Evolutionary conservation across 1,284 basidiomycete genomes (phyloP).

Genomic region (Ustilago loliicola): DNA sequence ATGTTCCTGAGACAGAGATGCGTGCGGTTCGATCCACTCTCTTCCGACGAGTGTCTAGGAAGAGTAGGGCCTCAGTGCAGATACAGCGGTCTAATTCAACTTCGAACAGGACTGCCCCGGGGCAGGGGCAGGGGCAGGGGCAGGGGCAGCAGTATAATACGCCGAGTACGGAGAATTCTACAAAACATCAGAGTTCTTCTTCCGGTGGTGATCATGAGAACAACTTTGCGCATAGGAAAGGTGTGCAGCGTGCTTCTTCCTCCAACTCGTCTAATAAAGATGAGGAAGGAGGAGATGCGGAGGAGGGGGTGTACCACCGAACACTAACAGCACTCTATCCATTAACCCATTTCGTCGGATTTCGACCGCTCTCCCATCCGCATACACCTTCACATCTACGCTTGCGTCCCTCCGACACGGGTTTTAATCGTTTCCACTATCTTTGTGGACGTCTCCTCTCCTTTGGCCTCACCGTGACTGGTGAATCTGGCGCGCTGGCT

Average conservation of each 20-base stretch:
- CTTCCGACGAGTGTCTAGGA: slow-evolving; percentile 22
- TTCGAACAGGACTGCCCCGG: not conserved
- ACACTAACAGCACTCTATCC: slow-evolving; percentile 36
- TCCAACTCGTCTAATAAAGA: not conserved
- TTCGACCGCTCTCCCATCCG: slow-evolving; percentile 42
- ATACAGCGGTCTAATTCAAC: not conserved
- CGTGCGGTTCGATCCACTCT: slow-evolving; percentile 3
- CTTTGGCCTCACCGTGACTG: slow-evolving; percentile 35
- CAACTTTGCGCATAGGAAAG: too few relatives aligned
- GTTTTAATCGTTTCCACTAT: slow-evolving; percentile 47
- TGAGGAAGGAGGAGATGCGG: slow-evolving; percentile 6
- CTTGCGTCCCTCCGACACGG: slow-evolving; percentile 5
- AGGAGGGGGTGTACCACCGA: slow-evolving; percentile 26
- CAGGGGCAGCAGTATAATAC: not conserved
- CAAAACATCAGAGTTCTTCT: not conserved
- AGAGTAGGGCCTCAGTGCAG: not conserved
- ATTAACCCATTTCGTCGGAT: slow-evolving; percentile 46
- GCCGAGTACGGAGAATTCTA: not conserved
- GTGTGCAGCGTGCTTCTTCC: not conserved
- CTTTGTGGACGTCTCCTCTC: slow-evolving; percentile 33
- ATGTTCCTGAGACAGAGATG: slow-evolving; percentile 24
- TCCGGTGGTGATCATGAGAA: not conserved
- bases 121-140: not conserved
- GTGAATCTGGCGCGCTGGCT: slow-evolving; percentile 24
- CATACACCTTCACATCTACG: slow-evolving; percentile 35